phyloP scores from a whole-genome alignment of 1,284 basidiomycete genomes.

The Malassezia nana region DNA sequence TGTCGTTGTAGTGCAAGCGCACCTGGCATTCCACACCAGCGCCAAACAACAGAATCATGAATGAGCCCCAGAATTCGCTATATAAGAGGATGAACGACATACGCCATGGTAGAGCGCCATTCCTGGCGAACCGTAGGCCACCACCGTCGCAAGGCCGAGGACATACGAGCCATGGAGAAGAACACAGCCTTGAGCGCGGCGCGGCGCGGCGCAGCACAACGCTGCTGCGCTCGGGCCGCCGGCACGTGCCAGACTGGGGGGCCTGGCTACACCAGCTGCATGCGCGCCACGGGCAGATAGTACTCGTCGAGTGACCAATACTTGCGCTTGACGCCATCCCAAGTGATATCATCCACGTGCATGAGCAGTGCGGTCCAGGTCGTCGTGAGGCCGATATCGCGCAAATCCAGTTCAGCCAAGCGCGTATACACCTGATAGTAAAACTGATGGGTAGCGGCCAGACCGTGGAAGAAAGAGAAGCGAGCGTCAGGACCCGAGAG shows the following conservation, averaged over 20 bases:
- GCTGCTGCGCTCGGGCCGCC: not conserved
- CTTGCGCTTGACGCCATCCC: conserved; percentile 35
- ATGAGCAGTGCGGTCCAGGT: conserved; percentile 61
- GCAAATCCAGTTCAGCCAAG: conserved; percentile 73
- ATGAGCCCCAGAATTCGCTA: conserved; percentile 29
- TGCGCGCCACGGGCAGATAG: conserved; percentile 22
- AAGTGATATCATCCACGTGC: conserved; percentile 27
- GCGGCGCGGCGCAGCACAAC: too few species aligned
- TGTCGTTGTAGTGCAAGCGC: conserved; percentile 20
- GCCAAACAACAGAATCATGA: conserved; percentile 39
- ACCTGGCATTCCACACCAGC: conserved; percentile 41
- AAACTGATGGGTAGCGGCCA: conserved; percentile 77
- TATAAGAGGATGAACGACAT: not conserved
- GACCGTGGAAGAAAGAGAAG: conserved; percentile 84
- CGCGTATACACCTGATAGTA: conserved; percentile 79
- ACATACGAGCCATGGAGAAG: not conserved
- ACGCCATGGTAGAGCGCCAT: conserved; percentile 1
- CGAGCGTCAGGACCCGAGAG: conserved; percentile 65
- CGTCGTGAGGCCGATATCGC: conserved; percentile 65
- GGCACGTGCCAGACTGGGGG: not conserved
- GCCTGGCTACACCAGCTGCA: conserved; percentile 12
- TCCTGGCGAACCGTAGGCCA: not conserved
- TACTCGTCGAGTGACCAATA: conserved; percentile 38
- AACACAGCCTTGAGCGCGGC: too few species aligned
- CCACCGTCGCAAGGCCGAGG: not conserved